These are phyloP conservation scores for Euphrasia arctica DNA, from an alignment of 305 asterid genomes.

Conservation along the genomic window DNA sequence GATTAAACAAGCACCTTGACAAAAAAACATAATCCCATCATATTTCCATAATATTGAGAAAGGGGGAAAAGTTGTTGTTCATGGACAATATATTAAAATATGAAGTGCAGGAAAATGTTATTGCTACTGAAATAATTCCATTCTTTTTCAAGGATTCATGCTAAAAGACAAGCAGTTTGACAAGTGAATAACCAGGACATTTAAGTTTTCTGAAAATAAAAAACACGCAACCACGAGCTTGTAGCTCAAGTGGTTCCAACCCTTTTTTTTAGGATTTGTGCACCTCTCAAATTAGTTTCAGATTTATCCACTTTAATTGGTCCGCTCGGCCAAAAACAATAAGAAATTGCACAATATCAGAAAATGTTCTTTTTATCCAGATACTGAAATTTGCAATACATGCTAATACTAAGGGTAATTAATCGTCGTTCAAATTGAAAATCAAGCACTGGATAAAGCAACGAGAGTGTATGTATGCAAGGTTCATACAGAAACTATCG, in stretches of 20 bases:
- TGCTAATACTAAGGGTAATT: too few species aligned
- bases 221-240: neutral
- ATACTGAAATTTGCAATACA: too few species aligned
- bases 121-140: neutral
- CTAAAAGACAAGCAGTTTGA: neutral
- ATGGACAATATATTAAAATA: neutral
- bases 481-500: too few species aligned
- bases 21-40: neutral
- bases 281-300: neutral
- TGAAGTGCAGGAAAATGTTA: neutral
- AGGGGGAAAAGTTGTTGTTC: neutral
- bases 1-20: neutral
- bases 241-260: neutral
- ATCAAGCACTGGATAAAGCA: too few species aligned
- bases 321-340: neutral
- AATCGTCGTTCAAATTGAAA: too few species aligned
- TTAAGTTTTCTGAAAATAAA: too few species aligned
- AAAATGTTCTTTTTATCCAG: too few species aligned
- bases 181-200: neutral
- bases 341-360: neutral
- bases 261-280: neutral
- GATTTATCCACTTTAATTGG: neutral
- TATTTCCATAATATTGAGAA: neutral
- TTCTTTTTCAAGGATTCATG: neutral
- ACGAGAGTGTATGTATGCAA: too few species aligned